These are phyloP conservation scores for Aspergillus sp. DNA, from an alignment of 2,329 filamentous ascomycete genomes.

Conservation along the genomic window DNA sequence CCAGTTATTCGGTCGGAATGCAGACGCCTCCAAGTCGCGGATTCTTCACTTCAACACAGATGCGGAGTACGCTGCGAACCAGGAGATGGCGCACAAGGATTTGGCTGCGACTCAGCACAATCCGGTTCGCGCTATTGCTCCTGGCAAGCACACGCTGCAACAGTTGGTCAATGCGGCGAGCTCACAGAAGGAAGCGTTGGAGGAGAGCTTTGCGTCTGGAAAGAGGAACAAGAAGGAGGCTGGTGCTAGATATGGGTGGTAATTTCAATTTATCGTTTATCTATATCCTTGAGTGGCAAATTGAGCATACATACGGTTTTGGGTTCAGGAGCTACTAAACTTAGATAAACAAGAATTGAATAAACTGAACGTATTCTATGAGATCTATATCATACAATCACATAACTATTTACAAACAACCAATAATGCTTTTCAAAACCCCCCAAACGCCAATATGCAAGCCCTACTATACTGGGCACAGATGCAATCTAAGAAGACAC, in stretches of 20 bases:
- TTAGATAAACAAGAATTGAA: not conserved
- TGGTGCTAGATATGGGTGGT: slow-evolving; percentile 84
- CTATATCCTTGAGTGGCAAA: not conserved
- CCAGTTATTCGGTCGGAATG: slow-evolving; percentile 78
- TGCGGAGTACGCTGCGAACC: slow-evolving; percentile 82
- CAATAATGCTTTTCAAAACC: slow-evolving; percentile 21
- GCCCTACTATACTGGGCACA: not conserved
- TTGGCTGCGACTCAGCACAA: slow-evolving; percentile 67
- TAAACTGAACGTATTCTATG: slow-evolving; percentile 6
- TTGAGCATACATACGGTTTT: not conserved
- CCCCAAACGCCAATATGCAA: slow-evolving; percentile 9
- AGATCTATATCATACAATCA: slow-evolving; percentile 17
- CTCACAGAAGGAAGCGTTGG: slow-evolving; percentile 81
- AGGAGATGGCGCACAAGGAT: slow-evolving; percentile 71
- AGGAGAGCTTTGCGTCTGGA: slow-evolving; percentile 87
- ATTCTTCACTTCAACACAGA: slow-evolving; percentile 90
- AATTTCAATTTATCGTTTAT: not conserved
- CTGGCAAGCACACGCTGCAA: slow-evolving; percentile 86
- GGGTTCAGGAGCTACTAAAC: not conserved
- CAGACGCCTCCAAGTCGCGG: slow-evolving; percentile 59
- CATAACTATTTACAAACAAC: slow-evolving; percentile 18
- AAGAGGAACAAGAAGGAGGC: slow-evolving; percentile 80
- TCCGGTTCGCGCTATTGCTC: slow-evolving; percentile 78
- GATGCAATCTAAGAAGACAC: slow-evolving; percentile 38
- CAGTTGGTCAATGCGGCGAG: slow-evolving; percentile 84